phyloP scores from a whole-genome alignment of 306 rosid species.

The Glycine tomentella region DNA sequence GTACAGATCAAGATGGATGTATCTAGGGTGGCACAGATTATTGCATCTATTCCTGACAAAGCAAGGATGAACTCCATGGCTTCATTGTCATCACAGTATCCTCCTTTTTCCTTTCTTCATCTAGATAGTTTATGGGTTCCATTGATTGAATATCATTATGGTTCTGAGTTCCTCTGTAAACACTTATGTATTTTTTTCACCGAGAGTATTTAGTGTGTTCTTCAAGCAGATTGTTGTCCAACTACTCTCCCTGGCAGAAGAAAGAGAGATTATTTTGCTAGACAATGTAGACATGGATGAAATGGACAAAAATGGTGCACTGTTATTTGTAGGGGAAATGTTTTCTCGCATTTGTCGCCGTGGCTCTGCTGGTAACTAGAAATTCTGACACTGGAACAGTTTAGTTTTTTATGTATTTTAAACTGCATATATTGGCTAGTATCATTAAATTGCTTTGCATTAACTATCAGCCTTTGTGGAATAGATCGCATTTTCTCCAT shows the following conservation, averaged over 20 bases:
- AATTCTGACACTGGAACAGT: constrained; percentile 39
- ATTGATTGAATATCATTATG: constrained; percentile 28
- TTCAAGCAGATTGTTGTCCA: constrained; percentile 81
- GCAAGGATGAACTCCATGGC: constrained; percentile 70
- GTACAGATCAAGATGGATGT: constrained; percentile 53
- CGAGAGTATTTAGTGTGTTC: constrained; percentile 68
- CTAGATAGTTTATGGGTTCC: constrained; percentile 30
- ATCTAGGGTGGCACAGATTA: constrained; percentile 75
- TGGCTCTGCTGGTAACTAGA: constrained; percentile 86
- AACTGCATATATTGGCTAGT: constrained; percentile 1
- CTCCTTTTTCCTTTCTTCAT: constrained; percentile 48
- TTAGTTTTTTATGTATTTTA: background rate
- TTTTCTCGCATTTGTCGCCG: constrained; percentile 91
- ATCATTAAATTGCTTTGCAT: constrained; percentile 17
- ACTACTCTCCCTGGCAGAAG: constrained; percentile 76
- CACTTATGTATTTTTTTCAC: constrained; percentile 60
- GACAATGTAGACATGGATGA: constrained; percentile 37
- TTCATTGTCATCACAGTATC: constrained; percentile 89
- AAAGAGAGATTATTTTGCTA: constrained; percentile 47
- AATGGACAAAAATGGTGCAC: constrained; percentile 55
- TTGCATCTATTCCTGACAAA: constrained; percentile 94
- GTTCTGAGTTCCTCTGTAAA: constrained; percentile 25
- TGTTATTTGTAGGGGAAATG: constrained; percentile 80
- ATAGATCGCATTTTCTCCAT: constrained; percentile 34
- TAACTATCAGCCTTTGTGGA: constrained; percentile 38